Base-by-base conservation (phyloP, 2,329 filamentous ascomycete genomes). In the Cladophialophora chaetospira region DNA sequence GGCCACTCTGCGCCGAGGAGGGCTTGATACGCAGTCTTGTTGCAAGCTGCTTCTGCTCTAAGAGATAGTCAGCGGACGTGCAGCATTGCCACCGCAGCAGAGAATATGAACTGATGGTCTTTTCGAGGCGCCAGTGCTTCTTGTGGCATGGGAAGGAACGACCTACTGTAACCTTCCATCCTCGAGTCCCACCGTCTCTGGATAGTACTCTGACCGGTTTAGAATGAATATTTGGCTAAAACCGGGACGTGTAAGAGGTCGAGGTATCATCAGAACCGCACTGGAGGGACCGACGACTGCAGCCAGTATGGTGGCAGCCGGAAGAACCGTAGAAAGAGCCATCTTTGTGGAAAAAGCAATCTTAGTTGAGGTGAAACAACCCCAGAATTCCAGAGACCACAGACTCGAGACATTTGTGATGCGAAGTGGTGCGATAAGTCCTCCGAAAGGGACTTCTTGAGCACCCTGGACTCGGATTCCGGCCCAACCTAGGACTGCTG, bases 301-400 rank as follows among this genome's bases (percentile, higher is more conserved):
- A 3, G 55, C 55, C n/a, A 58, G 35, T 6, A 55, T 17, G 25
- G 53, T 26, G 2, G 33, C 21, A 11, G 25, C 43, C 1, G 44
- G 33, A 8, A 55, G 11, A 13, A 48, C 19, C 11, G 46, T 17
- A 3, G 17, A 3, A n/a, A 53, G 29, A 5, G 44, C 17, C 25
- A n/a, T 15, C 17, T 23, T 57, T 11, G n/a, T 9, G 9, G 25
- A 25, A 38, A 29, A 10, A 19, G n/a, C 10, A 19, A 29, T 26
- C 13, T 10, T 33, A n/a, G n/a, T 35, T 19, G 25, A 54, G 15
- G 51, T 55, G 6, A 55, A 17, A n/a, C 21, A 44, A 23, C 51
- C 51, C 55, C 55, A 58, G 17, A 55, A 15, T 10, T 58, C 42
- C 29, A 58, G 21, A 36, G 55, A 58, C 55, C 51, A 58, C 9